phyloP scores from a whole-genome alignment of 2,329 filamentous ascomycete species.

The Trichocomaceae sp. region DNA sequence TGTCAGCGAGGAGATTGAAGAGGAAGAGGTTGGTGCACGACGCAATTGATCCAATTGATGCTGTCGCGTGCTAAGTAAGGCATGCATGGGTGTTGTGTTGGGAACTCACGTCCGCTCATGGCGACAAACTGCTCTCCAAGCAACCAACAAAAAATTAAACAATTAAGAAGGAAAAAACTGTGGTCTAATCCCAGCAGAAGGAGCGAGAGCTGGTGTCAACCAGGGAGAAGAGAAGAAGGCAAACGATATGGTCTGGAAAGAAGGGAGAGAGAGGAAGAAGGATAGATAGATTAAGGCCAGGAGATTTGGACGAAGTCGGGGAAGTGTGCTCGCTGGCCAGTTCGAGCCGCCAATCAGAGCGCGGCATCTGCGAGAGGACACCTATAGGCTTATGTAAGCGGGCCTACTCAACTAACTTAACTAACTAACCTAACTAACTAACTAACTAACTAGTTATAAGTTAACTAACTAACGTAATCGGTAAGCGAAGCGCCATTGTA shows the following conservation, averaged over 20 bases:
- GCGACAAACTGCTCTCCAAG: constrained; percentile 36
- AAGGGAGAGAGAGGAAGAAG: constrained; percentile 2
- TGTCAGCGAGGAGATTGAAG: constrained; percentile 19
- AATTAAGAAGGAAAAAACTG: constrained; percentile 22
- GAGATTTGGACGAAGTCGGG: background rate
- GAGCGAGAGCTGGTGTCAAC: constrained; percentile 22
- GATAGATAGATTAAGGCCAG: constrained; percentile 1
- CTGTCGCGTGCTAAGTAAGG: constrained; percentile 26
- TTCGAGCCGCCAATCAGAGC: constrained; percentile 12
- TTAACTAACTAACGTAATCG: too few relatives aligned
- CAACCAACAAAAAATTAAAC: constrained; percentile 19
- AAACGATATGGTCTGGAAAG: constrained; percentile 17
- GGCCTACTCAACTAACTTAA: too few relatives aligned
- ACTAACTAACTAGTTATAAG: too few relatives aligned
- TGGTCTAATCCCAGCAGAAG: constrained; percentile 29
- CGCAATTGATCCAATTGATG: constrained; percentile 17
- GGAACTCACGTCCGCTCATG: constrained; percentile 54
- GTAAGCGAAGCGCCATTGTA: too few relatives aligned
- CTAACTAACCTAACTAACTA: too few relatives aligned
- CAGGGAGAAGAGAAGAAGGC: constrained; percentile 20
- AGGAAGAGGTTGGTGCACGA: background rate
- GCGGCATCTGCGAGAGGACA: constrained; percentile 7
- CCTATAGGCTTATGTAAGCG: constrained; percentile 3
- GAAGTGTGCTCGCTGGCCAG: constrained; percentile 27
- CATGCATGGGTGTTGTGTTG: constrained; percentile 13